phyloP scores from a whole-genome alignment of 208 protist species.

The Leishmania lainsoni region DNA sequence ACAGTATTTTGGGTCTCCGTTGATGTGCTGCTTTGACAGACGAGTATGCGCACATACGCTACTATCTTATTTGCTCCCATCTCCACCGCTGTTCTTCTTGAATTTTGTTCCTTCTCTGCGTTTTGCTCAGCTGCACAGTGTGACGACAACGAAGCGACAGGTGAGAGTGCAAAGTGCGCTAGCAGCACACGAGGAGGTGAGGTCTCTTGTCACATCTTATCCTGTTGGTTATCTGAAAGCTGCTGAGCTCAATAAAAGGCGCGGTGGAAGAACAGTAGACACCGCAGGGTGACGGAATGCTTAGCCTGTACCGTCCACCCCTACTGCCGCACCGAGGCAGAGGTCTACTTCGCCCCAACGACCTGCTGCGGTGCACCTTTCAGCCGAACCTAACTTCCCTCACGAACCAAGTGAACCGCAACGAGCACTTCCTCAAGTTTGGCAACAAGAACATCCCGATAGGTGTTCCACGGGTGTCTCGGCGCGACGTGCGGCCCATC shows the following conservation, averaged over 20 bases:
- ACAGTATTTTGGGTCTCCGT: background rate
- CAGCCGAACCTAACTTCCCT: conserved; percentile 85
- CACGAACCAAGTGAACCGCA: conserved; percentile 77
- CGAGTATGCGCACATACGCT: background rate
- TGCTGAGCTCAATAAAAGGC: background rate
- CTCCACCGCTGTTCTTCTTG: background rate
- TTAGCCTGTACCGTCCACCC: background rate
- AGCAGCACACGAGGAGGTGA: background rate
- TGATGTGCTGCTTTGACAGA: background rate
- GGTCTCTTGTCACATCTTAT: background rate
- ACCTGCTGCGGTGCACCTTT: conserved; percentile 39
- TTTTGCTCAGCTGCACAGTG: background rate
- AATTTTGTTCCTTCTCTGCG: background rate
- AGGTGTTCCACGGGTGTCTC: conserved; percentile 75
- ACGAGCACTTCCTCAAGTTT: conserved; percentile 75
- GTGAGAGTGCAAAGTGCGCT: background rate
- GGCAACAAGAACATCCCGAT: conserved; percentile 41
- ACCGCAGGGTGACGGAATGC: background rate
- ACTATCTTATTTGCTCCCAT: background rate
- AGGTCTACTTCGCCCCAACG: conserved; percentile 21
- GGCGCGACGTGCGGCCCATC: conserved; percentile 70
- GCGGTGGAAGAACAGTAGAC: background rate
- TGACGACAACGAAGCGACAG: background rate
- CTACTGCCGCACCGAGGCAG: background rate
- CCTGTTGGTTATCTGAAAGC: background rate